These are phyloP conservation scores for Globisporangium orthogonon DNA, from an alignment of 352 stramenopile genomes.

Conservation along the genomic window DNA sequence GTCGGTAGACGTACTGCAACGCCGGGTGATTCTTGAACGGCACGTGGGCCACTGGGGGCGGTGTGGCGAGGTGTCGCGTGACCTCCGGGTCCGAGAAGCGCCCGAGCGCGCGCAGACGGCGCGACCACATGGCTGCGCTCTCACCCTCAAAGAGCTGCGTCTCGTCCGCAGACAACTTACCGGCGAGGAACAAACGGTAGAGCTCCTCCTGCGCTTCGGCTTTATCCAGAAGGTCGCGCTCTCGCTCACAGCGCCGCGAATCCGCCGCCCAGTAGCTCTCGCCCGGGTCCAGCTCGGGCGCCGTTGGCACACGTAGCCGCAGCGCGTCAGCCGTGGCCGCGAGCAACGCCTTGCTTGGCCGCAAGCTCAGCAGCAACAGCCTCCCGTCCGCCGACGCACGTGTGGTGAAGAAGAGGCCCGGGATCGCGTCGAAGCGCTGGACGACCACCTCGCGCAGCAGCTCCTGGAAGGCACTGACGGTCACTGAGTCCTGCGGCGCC, in stretches of 20 bases:
- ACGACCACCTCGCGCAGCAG: slow-evolving; percentile 65
- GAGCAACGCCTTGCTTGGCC: slow-evolving; percentile 36
- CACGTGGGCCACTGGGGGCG: slow-evolving; percentile 23
- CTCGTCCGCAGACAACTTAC: slow-evolving; percentile 50
- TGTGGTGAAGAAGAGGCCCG: slow-evolving; percentile 33
- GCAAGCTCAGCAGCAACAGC: slow-evolving; percentile 42
- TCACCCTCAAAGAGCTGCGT: slow-evolving; percentile 47
- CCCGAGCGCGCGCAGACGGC: slow-evolving; percentile 47
- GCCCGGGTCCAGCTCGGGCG: slow-evolving; percentile 40
- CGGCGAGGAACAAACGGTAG: slow-evolving; percentile 61
- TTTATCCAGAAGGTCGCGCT: slow-evolving; percentile 26
- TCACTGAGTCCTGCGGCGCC: slow-evolving; percentile 37
- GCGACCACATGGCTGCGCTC: slow-evolving; percentile 50
- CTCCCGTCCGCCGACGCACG: slow-evolving; percentile 17
- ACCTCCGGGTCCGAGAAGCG: slow-evolving; percentile 20
- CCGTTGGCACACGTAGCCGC: slow-evolving; percentile 34
- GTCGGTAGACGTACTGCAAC: slow-evolving; percentile 61
- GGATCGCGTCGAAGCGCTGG: slow-evolving; percentile 47
- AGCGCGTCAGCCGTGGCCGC: slow-evolving; percentile 36
- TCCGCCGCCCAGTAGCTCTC: slow-evolving; percentile 27
- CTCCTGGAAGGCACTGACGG: slow-evolving; percentile 46
- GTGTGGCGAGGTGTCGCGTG: slow-evolving; percentile 10
- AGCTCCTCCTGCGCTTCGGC: slow-evolving; percentile 56
- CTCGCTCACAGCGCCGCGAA: slow-evolving; percentile 13
- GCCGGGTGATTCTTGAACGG: slow-evolving; percentile 41